Evolutionary conservation across 345 rosid species (phyloP), one percentile per base, ranked within the genome.

Genomic region (Boechera divaricarpa): DNA sequence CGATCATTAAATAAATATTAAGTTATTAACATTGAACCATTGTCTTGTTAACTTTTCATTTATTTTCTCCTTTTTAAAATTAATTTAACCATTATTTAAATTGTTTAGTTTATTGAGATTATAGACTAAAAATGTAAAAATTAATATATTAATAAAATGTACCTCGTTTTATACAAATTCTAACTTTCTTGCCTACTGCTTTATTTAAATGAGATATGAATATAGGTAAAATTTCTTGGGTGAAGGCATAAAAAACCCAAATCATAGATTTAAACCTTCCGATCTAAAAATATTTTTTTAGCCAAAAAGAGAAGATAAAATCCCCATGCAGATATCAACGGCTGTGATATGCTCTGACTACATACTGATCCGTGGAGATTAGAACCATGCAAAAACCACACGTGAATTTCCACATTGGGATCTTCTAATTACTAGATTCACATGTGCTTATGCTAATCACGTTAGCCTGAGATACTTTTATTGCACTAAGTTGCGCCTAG

Each of bases 321-420:
- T 38, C 42, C 10, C 10, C 42, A 38, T 38, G 10, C 41, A 38
- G 48, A 44, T 63, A 70, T 74, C 64, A 44, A 80, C 80, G 88
- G 74, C 49, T 59, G 58, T n/a, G 81, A 81, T 75, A 77, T 45
- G 51, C 6, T 33, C 45, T 45, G 53, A 35, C 32, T 33, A 53
- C 12, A 47, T 10, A 61, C 16, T 7, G 47, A 75, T 61, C 58
- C 61, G 16, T 70, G 12, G 38, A 58, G 80, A 44, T 67, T 4
- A 60, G 59, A 76, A 10, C 57, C 69, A 66, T 51, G 69, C 64
- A 72, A 35, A 67, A 52, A 36, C 65, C 65, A 83, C 83, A 71
- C 86, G 88, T 84, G 87, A 77, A 71, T 77, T 57, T 70, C 65
- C 7, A 75, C 84, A 71, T 81, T 24, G 82, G 86, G 85, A 83